Conservation (phyloP, 306 rosid genomes). For the Gleditsia sinensis region DNA sequence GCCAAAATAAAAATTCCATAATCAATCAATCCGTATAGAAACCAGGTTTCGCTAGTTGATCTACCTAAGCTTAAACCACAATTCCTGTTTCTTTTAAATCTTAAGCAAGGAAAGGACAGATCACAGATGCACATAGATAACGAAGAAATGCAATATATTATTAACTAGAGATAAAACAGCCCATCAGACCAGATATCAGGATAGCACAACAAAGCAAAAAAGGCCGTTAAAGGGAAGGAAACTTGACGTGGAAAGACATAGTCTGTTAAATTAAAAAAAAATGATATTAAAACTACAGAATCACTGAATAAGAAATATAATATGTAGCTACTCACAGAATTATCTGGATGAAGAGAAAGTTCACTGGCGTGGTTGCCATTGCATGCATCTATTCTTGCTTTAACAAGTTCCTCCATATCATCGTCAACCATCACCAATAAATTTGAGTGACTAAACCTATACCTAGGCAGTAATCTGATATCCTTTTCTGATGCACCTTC, state of each 20-base stretch:
- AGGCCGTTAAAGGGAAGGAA: no score
- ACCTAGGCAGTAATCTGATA: constrained; percentile 65
- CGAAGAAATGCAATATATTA: neutral
- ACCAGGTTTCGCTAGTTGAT: no score
- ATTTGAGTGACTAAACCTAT: constrained; percentile 61
- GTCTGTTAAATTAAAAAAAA: neutral
- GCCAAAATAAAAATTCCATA: no score
- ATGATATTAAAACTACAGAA: neutral
- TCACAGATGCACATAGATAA: neutral
- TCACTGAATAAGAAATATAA: constrained; percentile 8
- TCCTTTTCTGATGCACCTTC: constrained; percentile 86
- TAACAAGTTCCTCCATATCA: constrained; percentile 40
- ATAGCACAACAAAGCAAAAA: no score
- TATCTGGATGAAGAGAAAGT: constrained; percentile 68
- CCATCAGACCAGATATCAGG: no score
- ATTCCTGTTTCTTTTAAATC: constrained; percentile 12
- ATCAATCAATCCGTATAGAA: no score
- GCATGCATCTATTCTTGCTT: constrained; percentile 40
- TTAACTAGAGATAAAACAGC: no score
- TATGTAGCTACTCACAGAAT: constrained; percentile 69
- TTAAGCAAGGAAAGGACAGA: neutral
- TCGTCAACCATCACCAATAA: constrained; percentile 40
- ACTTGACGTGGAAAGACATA: neutral
- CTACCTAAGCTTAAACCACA: neutral
- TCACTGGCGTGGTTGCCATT: constrained; percentile 44